Conservation (phyloP, 495 filamentous ascomycete species). For the Pseudomonodictys pantanalensis region DNA sequence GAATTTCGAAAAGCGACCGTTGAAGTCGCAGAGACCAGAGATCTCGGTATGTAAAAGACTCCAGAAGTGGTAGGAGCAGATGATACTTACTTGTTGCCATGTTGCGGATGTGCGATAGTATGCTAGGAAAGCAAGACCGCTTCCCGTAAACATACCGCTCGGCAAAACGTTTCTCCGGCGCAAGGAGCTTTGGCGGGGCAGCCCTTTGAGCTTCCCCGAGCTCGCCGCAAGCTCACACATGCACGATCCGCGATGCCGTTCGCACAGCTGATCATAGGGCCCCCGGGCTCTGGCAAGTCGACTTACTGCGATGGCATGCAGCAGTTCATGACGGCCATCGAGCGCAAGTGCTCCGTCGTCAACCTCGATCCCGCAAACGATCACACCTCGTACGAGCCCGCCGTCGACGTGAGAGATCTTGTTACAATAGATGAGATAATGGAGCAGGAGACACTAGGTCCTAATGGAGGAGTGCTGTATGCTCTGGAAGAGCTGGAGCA, state of each 20-base stretch:
- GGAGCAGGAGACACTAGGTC: conserved; percentile 84
- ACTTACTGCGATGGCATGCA: conserved; percentile 99
- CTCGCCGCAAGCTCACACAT: not conserved
- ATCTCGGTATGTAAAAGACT: too few species aligned
- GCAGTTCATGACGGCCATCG: conserved; percentile 93
- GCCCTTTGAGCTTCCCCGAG: not conserved
- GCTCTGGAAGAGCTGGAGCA: conserved; percentile 92
- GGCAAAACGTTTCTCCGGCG: not conserved
- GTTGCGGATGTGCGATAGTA: too few species aligned
- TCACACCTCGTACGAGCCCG: conserved; percentile 70
- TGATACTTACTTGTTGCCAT: too few species aligned
- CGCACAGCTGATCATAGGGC: conserved; percentile 81
- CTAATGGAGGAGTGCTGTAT: conserved; percentile 89
- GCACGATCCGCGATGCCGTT: conserved; percentile 51
- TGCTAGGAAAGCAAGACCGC: too few species aligned
- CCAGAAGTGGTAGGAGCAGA: too few species aligned
- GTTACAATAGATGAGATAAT: conserved; percentile 92
- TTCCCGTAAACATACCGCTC: not conserved
- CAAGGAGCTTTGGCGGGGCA: too few species aligned
- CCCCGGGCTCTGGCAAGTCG: conserved; percentile 91
- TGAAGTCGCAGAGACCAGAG: too few species aligned
- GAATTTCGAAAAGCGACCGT: too few species aligned
- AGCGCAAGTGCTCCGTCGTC: conserved; percentile 87
- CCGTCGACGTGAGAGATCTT: conserved; percentile 84
- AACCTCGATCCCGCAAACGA: conserved; percentile 99